Conservation (phyloP, 352 stramenopile genomes). For the Phytophthora syringae region DNA sequence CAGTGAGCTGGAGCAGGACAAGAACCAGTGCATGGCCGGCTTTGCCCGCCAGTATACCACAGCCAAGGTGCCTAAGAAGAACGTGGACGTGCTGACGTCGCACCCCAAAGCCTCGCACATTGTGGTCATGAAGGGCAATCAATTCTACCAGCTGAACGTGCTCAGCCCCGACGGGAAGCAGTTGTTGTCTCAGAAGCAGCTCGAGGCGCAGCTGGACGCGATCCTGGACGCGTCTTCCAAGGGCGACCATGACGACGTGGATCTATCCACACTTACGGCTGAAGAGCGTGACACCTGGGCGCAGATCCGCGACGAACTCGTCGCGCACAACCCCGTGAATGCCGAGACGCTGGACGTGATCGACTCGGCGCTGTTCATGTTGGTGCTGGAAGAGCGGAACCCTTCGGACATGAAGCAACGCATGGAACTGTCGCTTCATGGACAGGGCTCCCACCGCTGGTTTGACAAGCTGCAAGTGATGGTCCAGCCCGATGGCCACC, state of each 20-base stretch:
- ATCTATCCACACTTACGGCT: slow-evolving; percentile 81
- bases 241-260: slow-evolving; percentile 56
- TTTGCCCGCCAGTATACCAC: slow-evolving; percentile 90
- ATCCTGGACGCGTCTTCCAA: slow-evolving; percentile 71
- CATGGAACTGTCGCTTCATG: slow-evolving; percentile 86
- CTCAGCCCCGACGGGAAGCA: slow-evolving; percentile 85
- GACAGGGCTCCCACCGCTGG: slow-evolving; percentile 86
- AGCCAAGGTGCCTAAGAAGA: slow-evolving; percentile 76
- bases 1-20: slow-evolving; percentile 89
- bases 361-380: slow-evolving; percentile 90
- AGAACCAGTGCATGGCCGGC: slow-evolving; percentile 90
- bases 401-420: slow-evolving; percentile 73
- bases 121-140: slow-evolving; percentile 86
- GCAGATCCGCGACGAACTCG: slow-evolving; percentile 71
- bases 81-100: slow-evolving; percentile 78
- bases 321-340: slow-evolving; percentile 74
- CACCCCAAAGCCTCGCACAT: slow-evolving; percentile 86
- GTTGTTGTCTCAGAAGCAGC: slow-evolving; percentile 71
- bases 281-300: slow-evolving; percentile 90
- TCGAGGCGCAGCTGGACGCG: slow-evolving; percentile 67
- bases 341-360: slow-evolving; percentile 76
- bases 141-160: slow-evolving; percentile 87
- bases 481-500: slow-evolving; percentile 77
- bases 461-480: slow-evolving; percentile 95
- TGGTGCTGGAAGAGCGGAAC: slow-evolving; percentile 87